Conservation (phyloP, 495 filamentous ascomycete genomes). For the Penicillium egyptiacum region DNA sequence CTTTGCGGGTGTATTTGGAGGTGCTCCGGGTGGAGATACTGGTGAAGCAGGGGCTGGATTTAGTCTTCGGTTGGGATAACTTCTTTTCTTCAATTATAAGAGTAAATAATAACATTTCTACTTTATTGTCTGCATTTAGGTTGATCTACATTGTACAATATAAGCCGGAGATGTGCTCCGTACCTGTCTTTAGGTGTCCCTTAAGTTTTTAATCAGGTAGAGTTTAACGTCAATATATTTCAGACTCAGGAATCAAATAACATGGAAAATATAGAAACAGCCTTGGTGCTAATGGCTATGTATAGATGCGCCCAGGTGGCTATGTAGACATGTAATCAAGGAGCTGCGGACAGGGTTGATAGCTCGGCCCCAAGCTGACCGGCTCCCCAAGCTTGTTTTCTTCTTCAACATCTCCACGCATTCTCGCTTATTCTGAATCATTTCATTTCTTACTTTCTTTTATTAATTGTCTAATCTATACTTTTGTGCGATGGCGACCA, state of each 20-base stretch:
- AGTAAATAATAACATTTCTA: neutral
- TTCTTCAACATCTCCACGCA: neutral
- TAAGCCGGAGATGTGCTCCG: neutral
- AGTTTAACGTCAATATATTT: neutral
- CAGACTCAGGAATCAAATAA: neutral
- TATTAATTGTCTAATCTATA: conserved; percentile 1
- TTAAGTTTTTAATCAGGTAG: neutral
- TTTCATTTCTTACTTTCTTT: neutral
- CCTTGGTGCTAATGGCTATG: neutral
- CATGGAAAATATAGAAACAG: neutral
- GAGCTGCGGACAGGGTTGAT: neutral
- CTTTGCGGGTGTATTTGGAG: conserved; percentile 74
- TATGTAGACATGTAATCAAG: conserved; percentile 1
- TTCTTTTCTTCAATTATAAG: neutral
- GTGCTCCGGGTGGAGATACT: conserved; percentile 67
- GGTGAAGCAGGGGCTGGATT: conserved; percentile 84
- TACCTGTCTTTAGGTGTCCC: neutral
- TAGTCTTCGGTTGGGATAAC: conserved; percentile 64
- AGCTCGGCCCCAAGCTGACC: conserved; percentile 1
- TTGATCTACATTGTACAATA: neutral
- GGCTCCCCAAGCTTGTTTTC: neutral
- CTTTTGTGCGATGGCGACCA: conserved; percentile 43
- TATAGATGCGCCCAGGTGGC: neutral
- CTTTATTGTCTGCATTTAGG: neutral
- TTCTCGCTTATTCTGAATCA: neutral